These are phyloP conservation scores for Metschnikowia cubensis DNA, from an alignment of 805 yeast genomes.

Conservation along the genomic window DNA sequence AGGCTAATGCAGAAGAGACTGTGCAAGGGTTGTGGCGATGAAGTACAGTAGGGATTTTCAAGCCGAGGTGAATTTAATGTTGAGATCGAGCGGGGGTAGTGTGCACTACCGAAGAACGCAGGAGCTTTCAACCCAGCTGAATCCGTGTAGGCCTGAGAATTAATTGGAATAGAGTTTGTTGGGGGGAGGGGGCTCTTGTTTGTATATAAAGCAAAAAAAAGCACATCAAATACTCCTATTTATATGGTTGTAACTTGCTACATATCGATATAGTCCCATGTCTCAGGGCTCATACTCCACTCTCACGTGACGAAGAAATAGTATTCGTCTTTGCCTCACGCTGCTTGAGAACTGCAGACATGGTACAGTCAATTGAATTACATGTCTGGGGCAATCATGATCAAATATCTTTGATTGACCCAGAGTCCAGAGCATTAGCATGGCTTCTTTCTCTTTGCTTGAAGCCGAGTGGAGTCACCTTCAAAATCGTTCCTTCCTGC, in stretches of 20 bases:
- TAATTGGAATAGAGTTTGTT: background rate
- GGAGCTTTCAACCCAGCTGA: background rate
- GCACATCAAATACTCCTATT: background rate
- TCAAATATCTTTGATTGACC: slow-evolving; percentile 43
- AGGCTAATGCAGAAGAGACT: background rate
- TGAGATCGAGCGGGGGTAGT: slow-evolving; percentile 1
- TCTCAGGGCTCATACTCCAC: background rate
- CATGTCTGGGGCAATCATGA: slow-evolving; percentile 53
- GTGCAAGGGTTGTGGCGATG: background rate
- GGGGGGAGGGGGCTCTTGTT: background rate
- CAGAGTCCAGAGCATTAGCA: slow-evolving; percentile 47
- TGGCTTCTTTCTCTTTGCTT: slow-evolving; percentile 36
- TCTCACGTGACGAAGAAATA: slow-evolving; percentile 2
- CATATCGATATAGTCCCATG: background rate
- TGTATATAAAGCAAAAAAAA: background rate
- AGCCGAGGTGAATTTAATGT: background rate
- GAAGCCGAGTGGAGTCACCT: slow-evolving; percentile 14
- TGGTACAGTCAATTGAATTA: slow-evolving; percentile 21
- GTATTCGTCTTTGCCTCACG: background rate
- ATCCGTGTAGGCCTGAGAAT: background rate
- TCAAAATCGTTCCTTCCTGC: slow-evolving; percentile 48
- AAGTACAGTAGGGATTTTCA: slow-evolving; percentile 1
- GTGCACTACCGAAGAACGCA: slow-evolving; percentile 1
- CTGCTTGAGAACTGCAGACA: background rate
- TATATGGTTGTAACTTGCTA: background rate